Conservation (phyloP, 2,329 filamentous ascomycete genomes). For the Neocatenulostroma microsporum region DNA sequence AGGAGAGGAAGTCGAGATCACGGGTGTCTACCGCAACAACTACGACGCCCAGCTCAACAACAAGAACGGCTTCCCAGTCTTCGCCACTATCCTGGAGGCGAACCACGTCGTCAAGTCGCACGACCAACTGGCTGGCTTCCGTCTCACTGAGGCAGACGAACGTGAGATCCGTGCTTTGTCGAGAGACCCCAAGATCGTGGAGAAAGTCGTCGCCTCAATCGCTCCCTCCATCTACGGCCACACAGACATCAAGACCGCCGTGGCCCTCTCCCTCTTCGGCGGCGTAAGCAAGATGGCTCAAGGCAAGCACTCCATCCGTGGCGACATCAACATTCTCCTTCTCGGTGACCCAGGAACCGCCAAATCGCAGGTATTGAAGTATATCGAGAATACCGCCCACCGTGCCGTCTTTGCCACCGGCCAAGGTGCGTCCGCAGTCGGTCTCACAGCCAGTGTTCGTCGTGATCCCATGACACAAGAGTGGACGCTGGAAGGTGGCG, state of each 20-base stretch:
- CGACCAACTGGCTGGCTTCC: slow-evolving; percentile 93
- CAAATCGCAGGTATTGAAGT: slow-evolving; percentile 96
- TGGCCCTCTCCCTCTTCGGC: slow-evolving; percentile 88
- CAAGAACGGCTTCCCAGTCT: slow-evolving; percentile 96
- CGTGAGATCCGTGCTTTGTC: slow-evolving; percentile 80
- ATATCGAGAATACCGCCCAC: slow-evolving; percentile 94
- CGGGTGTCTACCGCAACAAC: slow-evolving; percentile 95
- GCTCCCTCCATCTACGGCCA: slow-evolving; percentile 97
- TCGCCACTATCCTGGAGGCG: slow-evolving; percentile 93
- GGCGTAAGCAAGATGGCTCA: slow-evolving; percentile 88
- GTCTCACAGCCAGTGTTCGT: slow-evolving; percentile 93
- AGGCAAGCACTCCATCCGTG: slow-evolving; percentile 82
- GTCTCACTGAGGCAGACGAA: slow-evolving; percentile 91
- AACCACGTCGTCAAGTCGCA: slow-evolving; percentile 97
- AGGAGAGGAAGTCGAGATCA: slow-evolving; percentile 95
- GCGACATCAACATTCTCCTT: slow-evolving; percentile 94
- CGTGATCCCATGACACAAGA: slow-evolving; percentile 92
- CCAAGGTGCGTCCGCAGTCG: slow-evolving; percentile 92
- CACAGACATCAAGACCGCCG: slow-evolving; percentile 91
- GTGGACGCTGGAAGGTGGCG: slow-evolving; percentile 95
- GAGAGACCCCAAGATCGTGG: slow-evolving; percentile 81
- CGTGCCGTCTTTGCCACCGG: slow-evolving; percentile 95
- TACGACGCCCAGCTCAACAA: slow-evolving; percentile 97
- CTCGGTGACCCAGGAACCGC: slow-evolving; percentile 96
- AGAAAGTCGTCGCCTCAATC: slow-evolving; percentile 87